These are phyloP conservation scores for Platanus orientalis DNA, from an alignment of 164 flowering plant genomes.

Conservation along the genomic window DNA sequence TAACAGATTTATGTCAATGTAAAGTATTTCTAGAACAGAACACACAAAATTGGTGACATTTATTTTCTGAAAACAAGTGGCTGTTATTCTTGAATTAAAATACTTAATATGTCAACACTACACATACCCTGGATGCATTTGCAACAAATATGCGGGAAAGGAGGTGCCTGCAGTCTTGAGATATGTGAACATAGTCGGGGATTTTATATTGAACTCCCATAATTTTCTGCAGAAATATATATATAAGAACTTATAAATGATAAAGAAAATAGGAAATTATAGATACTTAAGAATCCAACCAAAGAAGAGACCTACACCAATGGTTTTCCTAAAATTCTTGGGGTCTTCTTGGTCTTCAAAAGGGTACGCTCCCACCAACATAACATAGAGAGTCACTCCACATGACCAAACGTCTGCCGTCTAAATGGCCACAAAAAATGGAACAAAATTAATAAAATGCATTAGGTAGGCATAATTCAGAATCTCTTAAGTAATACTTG, in stretches of 20 bases:
- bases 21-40: no score
- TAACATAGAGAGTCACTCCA: slow-evolving; percentile 72
- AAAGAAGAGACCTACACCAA: slow-evolving; percentile 33
- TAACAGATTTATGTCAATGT: no score
- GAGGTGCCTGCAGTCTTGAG: slow-evolving; percentile 75
- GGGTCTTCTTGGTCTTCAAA: slow-evolving; percentile 78
- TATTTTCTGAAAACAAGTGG: no score
- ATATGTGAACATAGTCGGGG: slow-evolving; percentile 79
- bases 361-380: slow-evolving; percentile 71
- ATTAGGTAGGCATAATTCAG: no score
- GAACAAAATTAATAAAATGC: no score
- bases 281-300: not conserved
- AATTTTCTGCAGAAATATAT: slow-evolving; percentile 55
- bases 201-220: slow-evolving; percentile 78
- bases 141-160: slow-evolving; percentile 76
- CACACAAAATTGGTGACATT: no score
- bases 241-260: not conserved
- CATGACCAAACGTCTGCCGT: slow-evolving; percentile 77
- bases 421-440: slow-evolving; percentile 19
- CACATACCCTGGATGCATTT: slow-evolving; percentile 54
- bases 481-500: no score
- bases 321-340: slow-evolving; percentile 68
- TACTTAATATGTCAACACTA: not conserved
- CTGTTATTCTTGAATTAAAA: not conserved
- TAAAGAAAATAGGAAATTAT: not conserved